phyloP scores from a whole-genome alignment of 1,139 yeast genomes.

The Protomyces lactucae-debilis region DNA sequence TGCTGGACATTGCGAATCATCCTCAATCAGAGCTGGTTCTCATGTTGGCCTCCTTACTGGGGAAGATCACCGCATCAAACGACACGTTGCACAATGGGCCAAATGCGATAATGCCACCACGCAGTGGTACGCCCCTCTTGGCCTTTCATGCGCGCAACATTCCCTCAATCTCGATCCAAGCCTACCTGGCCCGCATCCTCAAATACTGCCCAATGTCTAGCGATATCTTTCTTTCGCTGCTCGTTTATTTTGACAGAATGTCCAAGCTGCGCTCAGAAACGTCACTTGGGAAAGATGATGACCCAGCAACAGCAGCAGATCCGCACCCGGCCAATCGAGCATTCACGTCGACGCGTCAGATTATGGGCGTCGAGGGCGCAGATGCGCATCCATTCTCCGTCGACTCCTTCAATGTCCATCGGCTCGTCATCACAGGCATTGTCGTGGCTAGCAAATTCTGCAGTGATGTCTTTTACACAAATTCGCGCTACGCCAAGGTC shows the following conservation, averaged over 20 bases:
- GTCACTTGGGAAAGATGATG: background rate
- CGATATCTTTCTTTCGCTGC: conserved; percentile 81
- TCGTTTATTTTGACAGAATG: conserved; percentile 91
- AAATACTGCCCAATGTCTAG: conserved; percentile 97
- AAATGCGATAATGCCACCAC: conserved; percentile 12
- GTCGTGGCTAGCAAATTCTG: conserved; percentile 94
- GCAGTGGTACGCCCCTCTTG: conserved; percentile 57
- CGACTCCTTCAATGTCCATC: conserved; percentile 93
- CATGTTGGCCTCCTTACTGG: conserved; percentile 79
- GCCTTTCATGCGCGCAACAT: conserved; percentile 95
- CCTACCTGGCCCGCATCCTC: conserved; percentile 80
- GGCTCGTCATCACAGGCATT: conserved; percentile 91
- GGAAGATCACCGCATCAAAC: conserved; percentile 87
- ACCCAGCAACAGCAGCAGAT: background rate
- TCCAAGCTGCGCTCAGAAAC: conserved; percentile 30
- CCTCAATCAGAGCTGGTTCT: conserved; percentile 74
- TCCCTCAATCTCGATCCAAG: conserved; percentile 87
- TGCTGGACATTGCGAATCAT: conserved; percentile 70
- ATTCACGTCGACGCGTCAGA: conserved; percentile 28
- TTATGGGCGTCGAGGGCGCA: conserved; percentile 28
- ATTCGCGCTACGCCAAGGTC: conserved; percentile 82
- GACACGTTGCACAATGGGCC: conserved; percentile 46
- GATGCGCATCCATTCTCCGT: conserved; percentile 56
- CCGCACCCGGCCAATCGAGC: background rate
- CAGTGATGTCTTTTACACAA: conserved; percentile 92